These are phyloP conservation scores for Solanum habrochaites DNA, from an alignment of 257 asterid genomes.

Conservation along the genomic window DNA sequence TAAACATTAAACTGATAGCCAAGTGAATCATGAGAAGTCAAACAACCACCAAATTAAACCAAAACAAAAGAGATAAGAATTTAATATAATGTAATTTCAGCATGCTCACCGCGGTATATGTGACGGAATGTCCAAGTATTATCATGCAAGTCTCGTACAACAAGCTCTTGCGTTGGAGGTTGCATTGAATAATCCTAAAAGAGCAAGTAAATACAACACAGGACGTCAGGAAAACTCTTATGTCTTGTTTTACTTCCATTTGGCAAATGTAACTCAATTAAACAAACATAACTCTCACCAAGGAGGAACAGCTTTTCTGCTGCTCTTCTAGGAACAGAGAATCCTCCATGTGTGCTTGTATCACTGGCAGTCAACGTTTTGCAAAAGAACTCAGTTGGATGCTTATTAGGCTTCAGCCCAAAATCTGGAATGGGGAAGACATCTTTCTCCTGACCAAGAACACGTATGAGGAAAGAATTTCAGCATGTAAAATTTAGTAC, in stretches of 20 bases:
- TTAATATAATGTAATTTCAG: background rate
- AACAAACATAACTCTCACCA: slow-evolving; percentile 28
- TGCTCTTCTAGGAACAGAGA: slow-evolving; percentile 93
- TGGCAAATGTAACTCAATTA: background rate
- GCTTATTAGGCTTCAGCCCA: slow-evolving; percentile 64
- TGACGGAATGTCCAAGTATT: slow-evolving; percentile 96
- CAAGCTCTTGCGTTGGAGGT: slow-evolving; percentile 95
- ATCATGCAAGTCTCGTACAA: slow-evolving; percentile 82
- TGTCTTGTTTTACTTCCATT: background rate
- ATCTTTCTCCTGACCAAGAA: slow-evolving; percentile 63
- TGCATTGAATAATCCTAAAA: slow-evolving; percentile 85
- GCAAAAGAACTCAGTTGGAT: slow-evolving; percentile 92
- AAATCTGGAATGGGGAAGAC: slow-evolving; percentile 78
- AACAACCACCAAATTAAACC: background rate
- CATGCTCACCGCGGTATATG: slow-evolving; percentile 67
- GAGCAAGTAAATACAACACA: background rate
- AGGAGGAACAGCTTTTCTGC: slow-evolving; percentile 91
- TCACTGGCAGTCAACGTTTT: slow-evolving; percentile 94
- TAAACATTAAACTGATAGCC: background rate
- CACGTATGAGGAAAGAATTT: background rate
- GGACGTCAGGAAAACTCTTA: background rate
- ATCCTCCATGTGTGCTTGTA: slow-evolving; percentile 97
- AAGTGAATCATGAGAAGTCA: background rate
- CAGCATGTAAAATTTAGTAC: background rate
- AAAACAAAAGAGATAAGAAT: background rate